Evolutionary conservation across 2,329 filamentous ascomycete genomes (phyloP).

Genomic region (Aspergillus costaricaensis): DNA sequence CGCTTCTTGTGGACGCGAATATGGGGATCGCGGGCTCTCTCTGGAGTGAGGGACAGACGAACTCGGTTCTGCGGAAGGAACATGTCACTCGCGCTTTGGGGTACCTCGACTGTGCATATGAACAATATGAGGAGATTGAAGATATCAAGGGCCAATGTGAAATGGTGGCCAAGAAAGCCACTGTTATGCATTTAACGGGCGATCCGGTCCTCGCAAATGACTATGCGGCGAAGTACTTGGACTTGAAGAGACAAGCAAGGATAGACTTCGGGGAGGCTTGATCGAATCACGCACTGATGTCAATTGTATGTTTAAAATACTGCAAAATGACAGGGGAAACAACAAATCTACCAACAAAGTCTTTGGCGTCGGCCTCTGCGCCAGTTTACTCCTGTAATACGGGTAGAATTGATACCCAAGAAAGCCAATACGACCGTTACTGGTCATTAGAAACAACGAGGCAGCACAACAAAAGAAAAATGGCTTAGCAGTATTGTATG

Average conservation of each 20-base stretch:
- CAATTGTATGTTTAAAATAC: neutral
- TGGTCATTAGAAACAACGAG: neutral
- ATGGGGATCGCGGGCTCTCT: slow-evolving; percentile 69
- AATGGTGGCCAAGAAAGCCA: slow-evolving; percentile 79
- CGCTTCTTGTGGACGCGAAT: slow-evolving; percentile 71
- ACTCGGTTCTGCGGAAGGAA: slow-evolving; percentile 50
- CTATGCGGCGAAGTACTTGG: slow-evolving; percentile 66
- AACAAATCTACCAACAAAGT: too few species aligned
- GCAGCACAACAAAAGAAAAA: slow-evolving; percentile 17
- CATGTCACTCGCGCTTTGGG: slow-evolving; percentile 60
- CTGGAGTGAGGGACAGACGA: slow-evolving; percentile 33
- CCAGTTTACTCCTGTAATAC: neutral
- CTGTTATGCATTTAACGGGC: slow-evolving; percentile 70
- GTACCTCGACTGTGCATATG: slow-evolving; percentile 64
- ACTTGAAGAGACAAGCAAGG: slow-evolving; percentile 51
- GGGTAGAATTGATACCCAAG: neutral
- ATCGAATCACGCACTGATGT: neutral
- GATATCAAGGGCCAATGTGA: slow-evolving; percentile 72
- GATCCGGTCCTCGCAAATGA: slow-evolving; percentile 66
- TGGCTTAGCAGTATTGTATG: slow-evolving; percentile 17
- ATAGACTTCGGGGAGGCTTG: neutral
- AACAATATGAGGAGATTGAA: slow-evolving; percentile 66
- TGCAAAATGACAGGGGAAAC: neutral
- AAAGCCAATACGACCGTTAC: slow-evolving; percentile 1
- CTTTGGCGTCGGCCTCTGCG: too few species aligned